Evolutionary conservation across 129 eudicot species (phyloP), one percentile per base, ranked within the genome.

Genomic region (Scalesia atractyloides): DNA sequence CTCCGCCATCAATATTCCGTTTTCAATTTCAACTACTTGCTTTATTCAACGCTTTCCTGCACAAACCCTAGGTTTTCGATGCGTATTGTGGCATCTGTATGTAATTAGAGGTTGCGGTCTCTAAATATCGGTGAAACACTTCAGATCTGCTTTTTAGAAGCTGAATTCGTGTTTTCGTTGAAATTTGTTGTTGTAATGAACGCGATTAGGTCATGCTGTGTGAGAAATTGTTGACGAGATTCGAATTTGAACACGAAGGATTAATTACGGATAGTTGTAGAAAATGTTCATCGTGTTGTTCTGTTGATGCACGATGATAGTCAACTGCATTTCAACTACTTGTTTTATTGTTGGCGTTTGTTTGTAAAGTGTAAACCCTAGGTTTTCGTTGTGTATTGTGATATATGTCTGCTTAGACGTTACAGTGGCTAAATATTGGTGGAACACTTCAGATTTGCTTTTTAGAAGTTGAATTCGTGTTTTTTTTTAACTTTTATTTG

Each of bases 131-230:
- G 18, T 64, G 0, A 11, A 51, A 18, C 8, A 18, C 56, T 71
- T 15, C 73, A 71, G 82, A 78, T 78, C 82, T 78, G 77, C 37
- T 16, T 64, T 12, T 64, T 71, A 50, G 14, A 24, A 43, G 60
- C 11, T n/a, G 2, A 22, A 24, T 41, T 41, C 46, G 12, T 10
- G 18, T 18, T 26, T 18, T 26, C 10, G 5, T 43, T 44, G 30
- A 5, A 9, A 44, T 66, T 75, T 66, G 50, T 43, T 75, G 73
- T 20, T 47, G 15, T 36, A 57, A 46, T 39, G 48, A 30, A 60
- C 53, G 75, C 51, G 30, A 49, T 30, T 59, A 59, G 54, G 14
- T 69, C 39, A 9, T 68, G 80, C 19, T 43, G 50, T 51, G 44
- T 68, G 4, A 18, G 36, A 62, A 73, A 2, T 73, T 64, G 54